phyloP scores from a whole-genome alignment of 2,329 filamentous ascomycete species.

The Penicillium sp. region DNA sequence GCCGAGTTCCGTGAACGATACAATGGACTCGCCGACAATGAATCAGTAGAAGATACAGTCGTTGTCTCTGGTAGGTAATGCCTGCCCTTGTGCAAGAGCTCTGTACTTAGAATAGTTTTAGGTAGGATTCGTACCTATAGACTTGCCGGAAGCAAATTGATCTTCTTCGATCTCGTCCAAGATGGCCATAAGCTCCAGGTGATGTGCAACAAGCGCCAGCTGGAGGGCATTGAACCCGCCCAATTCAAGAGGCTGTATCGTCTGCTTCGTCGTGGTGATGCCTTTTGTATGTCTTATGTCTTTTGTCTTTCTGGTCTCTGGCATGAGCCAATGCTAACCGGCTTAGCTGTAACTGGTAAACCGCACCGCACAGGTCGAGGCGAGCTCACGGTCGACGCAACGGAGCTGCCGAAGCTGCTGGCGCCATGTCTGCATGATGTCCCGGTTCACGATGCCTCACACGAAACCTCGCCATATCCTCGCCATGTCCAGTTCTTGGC shows the following conservation, averaged over 20 bases:
- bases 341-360: constrained; percentile 61
- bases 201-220: constrained; percentile 60
- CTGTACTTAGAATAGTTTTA: constrained; percentile 45
- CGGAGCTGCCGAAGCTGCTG: constrained; percentile 63
- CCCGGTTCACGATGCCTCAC: constrained; percentile 64
- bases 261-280: constrained; percentile 72
- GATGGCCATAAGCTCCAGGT: constrained; percentile 69
- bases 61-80: constrained; percentile 42
- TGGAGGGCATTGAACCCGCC: constrained; percentile 37
- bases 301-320: constrained; percentile 10
- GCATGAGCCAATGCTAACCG: constrained; percentile 5
- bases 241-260: constrained; percentile 58
- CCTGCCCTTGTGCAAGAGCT: constrained; percentile 14
- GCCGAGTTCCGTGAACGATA: constrained; percentile 38
- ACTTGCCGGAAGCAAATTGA: constrained; percentile 66
- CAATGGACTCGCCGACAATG: constrained; percentile 33
- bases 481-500: constrained; percentile 85
- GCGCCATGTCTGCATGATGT: constrained; percentile 75
- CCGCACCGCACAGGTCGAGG: constrained; percentile 66
- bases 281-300: constrained; percentile 74
- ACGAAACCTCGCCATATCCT: constrained; percentile 66
- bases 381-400: constrained; percentile 68
- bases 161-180: constrained; percentile 77
- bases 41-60: constrained; percentile 40
- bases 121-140: constrained; percentile 72